Conservation (phyloP, 2,329 filamentous ascomycete genomes). For the Ophiosphaerella herpotricha region DNA sequence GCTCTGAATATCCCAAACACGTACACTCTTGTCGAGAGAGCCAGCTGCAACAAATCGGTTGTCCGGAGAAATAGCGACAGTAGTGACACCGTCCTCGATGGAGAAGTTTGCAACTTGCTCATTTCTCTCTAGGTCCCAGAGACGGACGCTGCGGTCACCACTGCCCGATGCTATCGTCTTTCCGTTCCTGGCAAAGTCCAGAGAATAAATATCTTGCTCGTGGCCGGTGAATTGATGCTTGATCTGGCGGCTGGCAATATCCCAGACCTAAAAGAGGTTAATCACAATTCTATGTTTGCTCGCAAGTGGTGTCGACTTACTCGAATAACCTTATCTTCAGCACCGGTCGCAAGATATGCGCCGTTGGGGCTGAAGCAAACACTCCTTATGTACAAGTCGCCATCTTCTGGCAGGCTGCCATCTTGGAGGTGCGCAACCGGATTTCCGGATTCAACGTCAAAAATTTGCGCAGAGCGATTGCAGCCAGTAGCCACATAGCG, state of each 20-base stretch:
- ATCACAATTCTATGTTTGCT: background rate
- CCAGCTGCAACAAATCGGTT: constrained; percentile 93
- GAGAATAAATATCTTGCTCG: constrained; percentile 96
- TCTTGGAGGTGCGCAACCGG: constrained; percentile 92
- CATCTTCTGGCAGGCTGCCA: constrained; percentile 80
- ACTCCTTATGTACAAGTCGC: constrained; percentile 94
- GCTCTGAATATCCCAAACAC: constrained; percentile 90
- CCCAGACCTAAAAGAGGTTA: constrained; percentile 73
- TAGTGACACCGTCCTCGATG: constrained; percentile 97
- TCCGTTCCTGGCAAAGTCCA: constrained; percentile 93
- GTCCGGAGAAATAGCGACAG: constrained; percentile 95
- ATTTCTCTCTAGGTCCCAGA: constrained; percentile 92
- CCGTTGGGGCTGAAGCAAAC: constrained; percentile 99
- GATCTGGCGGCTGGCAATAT: constrained; percentile 81
- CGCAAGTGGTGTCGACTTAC: constrained; percentile 58
- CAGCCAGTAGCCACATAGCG: constrained; percentile 96
- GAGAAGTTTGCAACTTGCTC: constrained; percentile 81
- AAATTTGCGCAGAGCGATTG: constrained; percentile 99
- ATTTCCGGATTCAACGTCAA: constrained; percentile 84
- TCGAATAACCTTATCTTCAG: constrained; percentile 95
- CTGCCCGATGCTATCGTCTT: constrained; percentile 94
- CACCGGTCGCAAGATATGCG: constrained; percentile 89
- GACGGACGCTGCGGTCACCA: constrained; percentile 88
- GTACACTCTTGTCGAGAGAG: constrained; percentile 95
- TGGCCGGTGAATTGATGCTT: constrained; percentile 94